phyloP scores from a whole-genome alignment of 345 rosid genomes.

The Murraya paniculata region DNA sequence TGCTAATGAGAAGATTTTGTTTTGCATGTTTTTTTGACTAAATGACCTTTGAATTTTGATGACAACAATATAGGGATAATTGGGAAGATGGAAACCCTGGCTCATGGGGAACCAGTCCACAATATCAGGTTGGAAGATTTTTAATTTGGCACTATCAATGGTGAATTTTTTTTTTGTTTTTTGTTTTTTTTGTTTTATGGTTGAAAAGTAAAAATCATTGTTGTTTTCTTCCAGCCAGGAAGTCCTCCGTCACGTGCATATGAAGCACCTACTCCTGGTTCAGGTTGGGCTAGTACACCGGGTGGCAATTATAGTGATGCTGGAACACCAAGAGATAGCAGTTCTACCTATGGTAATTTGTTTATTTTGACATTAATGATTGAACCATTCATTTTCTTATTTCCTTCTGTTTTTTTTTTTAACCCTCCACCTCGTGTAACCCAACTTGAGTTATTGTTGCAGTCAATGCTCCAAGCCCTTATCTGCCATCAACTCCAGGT shows the following conservation, averaged over 20 bases:
- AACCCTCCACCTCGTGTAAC: not conserved
- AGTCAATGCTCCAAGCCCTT: slow-evolving; percentile 95
- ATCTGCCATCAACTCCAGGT: slow-evolving; percentile 89
- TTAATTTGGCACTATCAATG: not conserved
- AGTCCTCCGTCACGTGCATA: slow-evolving; percentile 85
- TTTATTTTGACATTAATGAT: slow-evolving; percentile 6
- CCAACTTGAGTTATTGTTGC: slow-evolving; percentile 25
- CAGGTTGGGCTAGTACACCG: slow-evolving; percentile 91
- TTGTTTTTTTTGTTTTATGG: not conserved
- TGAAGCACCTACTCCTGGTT: slow-evolving; percentile 97
- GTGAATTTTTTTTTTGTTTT: not conserved
- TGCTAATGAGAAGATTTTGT: not conserved
- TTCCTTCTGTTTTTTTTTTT: not conserved
- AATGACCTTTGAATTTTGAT: not conserved
- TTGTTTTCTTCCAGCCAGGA: slow-evolving; percentile 61
- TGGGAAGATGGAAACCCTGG: slow-evolving; percentile 98
- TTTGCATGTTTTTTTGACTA: not conserved
- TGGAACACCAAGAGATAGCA: slow-evolving; percentile 87
- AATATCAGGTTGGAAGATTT: slow-evolving; percentile 61
- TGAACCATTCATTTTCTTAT: not conserved
- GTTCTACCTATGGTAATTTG: slow-evolving; percentile 63
- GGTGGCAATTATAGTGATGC: slow-evolving; percentile 87
- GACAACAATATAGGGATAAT: slow-evolving; percentile 56
- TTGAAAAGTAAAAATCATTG: not conserved
- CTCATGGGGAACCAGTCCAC: slow-evolving; percentile 88